phyloP scores from a whole-genome alignment of 257 asterid species.

The Ballota nigra region DNA sequence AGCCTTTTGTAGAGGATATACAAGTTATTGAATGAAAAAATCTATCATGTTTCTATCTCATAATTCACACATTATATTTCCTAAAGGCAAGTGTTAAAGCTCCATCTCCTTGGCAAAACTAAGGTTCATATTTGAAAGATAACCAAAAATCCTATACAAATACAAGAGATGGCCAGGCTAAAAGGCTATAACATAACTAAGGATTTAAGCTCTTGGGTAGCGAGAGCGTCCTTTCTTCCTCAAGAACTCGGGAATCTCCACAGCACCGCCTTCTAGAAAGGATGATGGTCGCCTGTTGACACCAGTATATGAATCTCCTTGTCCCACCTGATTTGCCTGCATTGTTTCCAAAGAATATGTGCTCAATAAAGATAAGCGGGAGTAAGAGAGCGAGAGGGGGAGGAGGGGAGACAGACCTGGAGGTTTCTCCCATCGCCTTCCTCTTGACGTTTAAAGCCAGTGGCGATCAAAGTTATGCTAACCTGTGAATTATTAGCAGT shows the following conservation, averaged over 20 bases:
- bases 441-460: conserved; percentile 96
- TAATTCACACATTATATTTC: not conserved
- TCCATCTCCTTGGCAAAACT: conserved; percentile 15
- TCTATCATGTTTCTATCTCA: not conserved
- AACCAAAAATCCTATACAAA: conserved; percentile 35
- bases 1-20: not conserved
- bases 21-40: not conserved
- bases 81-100: conserved; percentile 1
- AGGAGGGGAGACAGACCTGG: conserved; percentile 48
- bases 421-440: conserved; percentile 73
- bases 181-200: not conserved
- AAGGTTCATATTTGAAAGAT: conserved; percentile 9
- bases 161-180: not conserved
- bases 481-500: conserved; percentile 51
- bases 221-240: conserved; percentile 90
- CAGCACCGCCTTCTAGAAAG: conserved; percentile 64
- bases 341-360: conserved; percentile 3
- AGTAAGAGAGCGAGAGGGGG: not conserved
- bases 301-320: conserved; percentile 57
- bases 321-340: conserved; percentile 61
- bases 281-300: conserved; percentile 64
- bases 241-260: conserved; percentile 91
- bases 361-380: not conserved
- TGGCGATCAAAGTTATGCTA: conserved; percentile 96
- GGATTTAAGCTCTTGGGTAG: conserved; percentile 71